A percentile compares a stretch with the other conserved stretches of the same genome.
Conservation (phyloP, 2,329 filamentous ascomycete genomes). For the Fusarium illudens region DNA sequence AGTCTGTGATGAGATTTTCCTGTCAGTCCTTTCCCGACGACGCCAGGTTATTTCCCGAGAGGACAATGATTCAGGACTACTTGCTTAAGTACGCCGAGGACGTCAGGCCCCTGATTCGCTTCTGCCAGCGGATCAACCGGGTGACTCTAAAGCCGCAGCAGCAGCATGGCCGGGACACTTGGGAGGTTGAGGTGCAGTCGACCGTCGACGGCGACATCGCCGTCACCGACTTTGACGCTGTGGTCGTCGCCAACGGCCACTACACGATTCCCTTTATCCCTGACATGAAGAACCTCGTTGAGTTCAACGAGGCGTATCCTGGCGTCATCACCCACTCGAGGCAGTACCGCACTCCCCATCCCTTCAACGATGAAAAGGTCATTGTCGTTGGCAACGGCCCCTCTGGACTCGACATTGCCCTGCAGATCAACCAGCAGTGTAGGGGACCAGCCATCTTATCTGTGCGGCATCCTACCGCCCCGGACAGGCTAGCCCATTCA, state of each 20-base stretch:
- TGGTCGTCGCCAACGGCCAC: conserved; percentile 79
- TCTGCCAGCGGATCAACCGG: conserved; percentile 74
- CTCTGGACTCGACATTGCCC: conserved; percentile 83
- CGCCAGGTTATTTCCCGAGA: conserved; percentile 76
- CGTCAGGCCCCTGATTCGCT: conserved; percentile 71
- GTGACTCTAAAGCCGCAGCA: conserved; percentile 50
- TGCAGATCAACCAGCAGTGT: conserved; percentile 73
- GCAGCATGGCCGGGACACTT: conserved; percentile 55
- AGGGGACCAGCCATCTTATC: conserved; percentile 70
- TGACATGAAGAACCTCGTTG: conserved; percentile 64
- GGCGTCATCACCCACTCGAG: conserved; percentile 78
- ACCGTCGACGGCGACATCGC: conserved; percentile 53
- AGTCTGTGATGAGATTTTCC: conserved; percentile 80
- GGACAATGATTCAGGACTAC: conserved; percentile 76
- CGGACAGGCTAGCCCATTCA: conserved; percentile 55
- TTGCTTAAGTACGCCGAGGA: conserved; percentile 75
- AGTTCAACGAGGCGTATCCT: conserved; percentile 68
- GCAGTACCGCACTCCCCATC: conserved; percentile 73
- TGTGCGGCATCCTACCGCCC: conserved; percentile 61
- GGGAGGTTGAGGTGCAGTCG: conserved; percentile 67
- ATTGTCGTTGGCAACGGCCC: conserved; percentile 86
- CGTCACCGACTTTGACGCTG: conserved; percentile 71
- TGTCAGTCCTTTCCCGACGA: conserved; percentile 72
- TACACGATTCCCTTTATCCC: conserved; percentile 76
- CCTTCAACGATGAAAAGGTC: conserved; percentile 75